Evolutionary conservation across 352 stramenopile genomes (phyloP), one percentile per base, ranked within the genome.

Genomic region (Blastocystis sp.): DNA sequence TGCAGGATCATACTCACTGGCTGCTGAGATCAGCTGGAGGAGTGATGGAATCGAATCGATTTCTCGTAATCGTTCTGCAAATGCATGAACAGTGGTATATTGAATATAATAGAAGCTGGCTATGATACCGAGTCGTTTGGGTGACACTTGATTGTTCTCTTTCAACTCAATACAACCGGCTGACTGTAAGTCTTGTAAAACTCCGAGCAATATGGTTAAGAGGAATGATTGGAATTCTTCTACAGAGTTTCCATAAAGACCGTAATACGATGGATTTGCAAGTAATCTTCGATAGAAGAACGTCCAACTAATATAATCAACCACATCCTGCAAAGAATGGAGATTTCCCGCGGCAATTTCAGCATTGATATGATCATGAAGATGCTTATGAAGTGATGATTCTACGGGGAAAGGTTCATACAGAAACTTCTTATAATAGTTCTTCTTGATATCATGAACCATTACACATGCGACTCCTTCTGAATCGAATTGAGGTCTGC

Each of bases 321-420:
- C 90, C 0, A 93, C 93, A 85, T 98, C 94, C 52, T 92, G 91
- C 0, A 92, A 90, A 4, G 91, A 93, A 52, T 90, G 92, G 24
- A 99, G 92, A 6, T 94, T 91, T 14, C 94, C 95, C 29, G 92
- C 93, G 11, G 93, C 92, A 86, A 98, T 95, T 89, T 99, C 96
- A 9, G 96, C 96, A 89, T 98, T 98, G 24, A 99, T 78, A 66
- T 97, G 94, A 91, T 98, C 97, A 66, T 92, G 93, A 52, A 97
- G 88, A 29, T 94, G 89, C 24, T 91, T 91, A 6, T 92, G 88
- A 0, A 99, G 92, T 19, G 93, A 96, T 56, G 94, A 98, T 90
- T 99, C 95, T 9, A 99, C 93, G 43, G 96, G 94, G 59, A 98
- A 95, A 4, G 96, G 95, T 78, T 98, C 95, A 87, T 98, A 97